These are phyloP conservation scores for Anthostomella pinea DNA, from an alignment of 2,329 filamentous ascomycete genomes.

Conservation along the genomic window DNA sequence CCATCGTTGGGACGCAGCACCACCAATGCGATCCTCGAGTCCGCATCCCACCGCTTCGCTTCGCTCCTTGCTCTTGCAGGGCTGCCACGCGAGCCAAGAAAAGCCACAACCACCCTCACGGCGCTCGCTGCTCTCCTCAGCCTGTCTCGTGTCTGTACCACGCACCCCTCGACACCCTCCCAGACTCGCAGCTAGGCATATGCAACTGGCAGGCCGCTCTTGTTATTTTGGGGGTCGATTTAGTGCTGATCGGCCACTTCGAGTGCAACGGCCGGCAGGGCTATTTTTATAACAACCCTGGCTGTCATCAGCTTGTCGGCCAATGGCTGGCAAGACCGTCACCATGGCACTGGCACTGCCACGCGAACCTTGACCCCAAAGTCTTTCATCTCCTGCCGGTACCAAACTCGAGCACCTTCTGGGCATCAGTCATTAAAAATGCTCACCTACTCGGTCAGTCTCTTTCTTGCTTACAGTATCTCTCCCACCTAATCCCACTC, in stretches of 20 bases:
- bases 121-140: slow-evolving; percentile 2
- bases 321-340: slow-evolving; percentile 13
- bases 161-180: too few relatives aligned
- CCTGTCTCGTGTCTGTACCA: slow-evolving; percentile 12
- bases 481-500: too few relatives aligned
- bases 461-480: too few relatives aligned
- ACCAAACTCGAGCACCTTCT: slow-evolving; percentile 1
- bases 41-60: not conserved
- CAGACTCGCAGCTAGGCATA: too few relatives aligned
- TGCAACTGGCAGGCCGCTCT: not conserved
- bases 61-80: slow-evolving; percentile 10
- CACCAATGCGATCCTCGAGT: slow-evolving; percentile 3
- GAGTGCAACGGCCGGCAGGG: slow-evolving; percentile 4
- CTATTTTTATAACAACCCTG: slow-evolving; percentile 15
- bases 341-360: slow-evolving; percentile 19
- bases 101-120: slow-evolving; percentile 4
- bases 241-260: slow-evolving; percentile 7
- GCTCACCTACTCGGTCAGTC: too few relatives aligned
- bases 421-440: too few relatives aligned
- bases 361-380: slow-evolving; percentile 6
- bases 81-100: slow-evolving; percentile 18
- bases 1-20: slow-evolving; percentile 8
- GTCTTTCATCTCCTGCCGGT: too few relatives aligned
- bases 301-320: slow-evolving; percentile 12
- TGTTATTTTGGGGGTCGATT: slow-evolving; percentile 8